Percentiles rank a stretch among this genome's conserved stretches.
phyloP scores from a whole-genome alignment of 2,329 filamentous ascomycete species.

The Stachybotrys elegans region DNA sequence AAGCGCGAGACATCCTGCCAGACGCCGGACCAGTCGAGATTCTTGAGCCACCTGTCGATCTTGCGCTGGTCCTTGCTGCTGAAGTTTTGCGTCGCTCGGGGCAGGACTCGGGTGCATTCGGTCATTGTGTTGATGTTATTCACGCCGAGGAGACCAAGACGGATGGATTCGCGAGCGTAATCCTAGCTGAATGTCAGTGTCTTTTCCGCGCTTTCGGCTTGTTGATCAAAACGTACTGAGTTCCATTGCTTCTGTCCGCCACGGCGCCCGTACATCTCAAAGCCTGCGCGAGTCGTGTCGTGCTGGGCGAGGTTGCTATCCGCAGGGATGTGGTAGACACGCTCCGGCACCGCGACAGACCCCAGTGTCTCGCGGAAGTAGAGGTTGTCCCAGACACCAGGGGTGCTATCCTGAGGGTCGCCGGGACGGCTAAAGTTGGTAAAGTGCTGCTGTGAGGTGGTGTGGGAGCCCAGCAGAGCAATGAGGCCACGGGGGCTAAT shows the following conservation, averaged over 20 bases:
- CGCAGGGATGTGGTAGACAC: neutral
- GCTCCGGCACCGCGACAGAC: neutral
- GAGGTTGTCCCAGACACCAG: constrained; percentile 42
- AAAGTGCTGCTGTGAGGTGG: constrained; percentile 38
- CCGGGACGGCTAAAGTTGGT: constrained; percentile 30
- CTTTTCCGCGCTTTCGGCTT: neutral
- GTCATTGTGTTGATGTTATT: constrained; percentile 1
- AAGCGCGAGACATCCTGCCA: neutral
- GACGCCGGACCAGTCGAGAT: neutral
- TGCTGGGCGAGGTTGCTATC: neutral
- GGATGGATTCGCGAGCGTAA: neutral
- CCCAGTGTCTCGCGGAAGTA: constrained; percentile 36
- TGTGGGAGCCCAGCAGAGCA: constrained; percentile 47
- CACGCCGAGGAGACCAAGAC: neutral
- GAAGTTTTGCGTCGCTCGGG: neutral
- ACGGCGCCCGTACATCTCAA: neutral
- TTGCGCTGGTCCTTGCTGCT: neutral
- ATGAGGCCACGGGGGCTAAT: constrained; percentile 42
- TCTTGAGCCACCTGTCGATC: neutral
- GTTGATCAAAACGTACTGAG: neutral
- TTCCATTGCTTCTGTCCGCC: neutral
- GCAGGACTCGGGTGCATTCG: neutral
- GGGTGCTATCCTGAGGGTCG: constrained; percentile 41
- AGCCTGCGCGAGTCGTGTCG: neutral
- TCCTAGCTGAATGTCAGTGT: neutral